Conservation (phyloP, 2,329 filamentous ascomycete species). For the Drechslerella coelobrocha region DNA sequence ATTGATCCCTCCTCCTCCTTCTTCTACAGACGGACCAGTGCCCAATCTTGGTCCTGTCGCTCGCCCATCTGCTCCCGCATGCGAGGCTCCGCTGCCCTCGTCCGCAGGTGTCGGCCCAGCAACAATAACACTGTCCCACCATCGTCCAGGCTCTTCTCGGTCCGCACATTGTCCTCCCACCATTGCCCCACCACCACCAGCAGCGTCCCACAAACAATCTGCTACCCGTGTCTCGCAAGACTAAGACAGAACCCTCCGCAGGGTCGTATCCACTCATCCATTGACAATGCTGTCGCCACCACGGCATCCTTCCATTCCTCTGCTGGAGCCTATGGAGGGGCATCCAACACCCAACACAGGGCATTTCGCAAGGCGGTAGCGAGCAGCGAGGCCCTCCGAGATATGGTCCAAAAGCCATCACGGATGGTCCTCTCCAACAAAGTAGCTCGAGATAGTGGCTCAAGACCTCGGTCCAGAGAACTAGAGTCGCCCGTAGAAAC, state of each 20-base stretch:
- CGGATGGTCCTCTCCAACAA: constrained; percentile 68
- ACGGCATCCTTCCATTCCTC: constrained; percentile 24
- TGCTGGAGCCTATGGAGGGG: not conserved
- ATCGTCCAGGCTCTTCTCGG: constrained; percentile 4
- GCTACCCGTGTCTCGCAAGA: constrained; percentile 40
- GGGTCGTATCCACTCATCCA: not conserved
- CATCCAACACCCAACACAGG: not conserved
- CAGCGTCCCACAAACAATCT: constrained; percentile 21
- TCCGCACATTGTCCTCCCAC: not conserved
- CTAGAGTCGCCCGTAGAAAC: constrained; percentile 50
- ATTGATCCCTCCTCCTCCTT: not conserved
- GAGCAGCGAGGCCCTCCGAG: constrained; percentile 6
- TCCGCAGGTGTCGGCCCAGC: constrained; percentile 32
- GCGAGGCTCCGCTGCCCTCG: constrained; percentile 18
- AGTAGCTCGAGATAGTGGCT: constrained; percentile 59
- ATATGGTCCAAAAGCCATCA: constrained; percentile 58
- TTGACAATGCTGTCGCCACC: constrained; percentile 18
- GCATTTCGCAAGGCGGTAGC: constrained; percentile 9
- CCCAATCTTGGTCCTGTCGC: not conserved
- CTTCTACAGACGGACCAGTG: not conserved
- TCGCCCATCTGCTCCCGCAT: constrained; percentile 12
- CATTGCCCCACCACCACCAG: constrained; percentile 16
- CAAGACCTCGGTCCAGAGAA: constrained; percentile 59
- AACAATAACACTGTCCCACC: constrained; percentile 39
- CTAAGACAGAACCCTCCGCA: not conserved